Evolutionary conservation across 192 early-diverging fungal species (phyloP), one percentile per base, ranked within the genome.

Genomic region (Funneliformis mosseae): DNA sequence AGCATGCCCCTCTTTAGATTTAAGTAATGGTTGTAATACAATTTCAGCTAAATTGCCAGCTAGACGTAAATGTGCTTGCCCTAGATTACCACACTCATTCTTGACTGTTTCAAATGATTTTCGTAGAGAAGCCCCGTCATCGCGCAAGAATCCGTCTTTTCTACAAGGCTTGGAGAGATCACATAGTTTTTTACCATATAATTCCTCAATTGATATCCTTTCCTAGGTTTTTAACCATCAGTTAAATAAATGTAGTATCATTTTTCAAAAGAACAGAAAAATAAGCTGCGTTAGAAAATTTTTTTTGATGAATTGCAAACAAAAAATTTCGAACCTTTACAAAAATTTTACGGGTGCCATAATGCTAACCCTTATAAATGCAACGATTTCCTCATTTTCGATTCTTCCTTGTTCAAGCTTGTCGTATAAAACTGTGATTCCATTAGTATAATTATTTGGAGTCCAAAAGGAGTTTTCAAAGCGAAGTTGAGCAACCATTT

Each of bases 361-460:
- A 83, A 50, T 89, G 14, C 88, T 83, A 38, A 89, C 89, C 55
- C 82, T 83, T 38, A 90, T 72, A 77, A 88, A 90, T 14, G 66
- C 72, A 43, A 90, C 75, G 46, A 90, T 82, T 80, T 90, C 89
- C 23, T 90, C 88, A 80, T 90, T 89, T 70, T 90, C 89, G 5
- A 84, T 67, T 21, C 80, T 88, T 28, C 88, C 85, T 66, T 90
- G 89, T 38, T 84, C 83, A 5, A 89, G 61, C 66, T 90, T 90
- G 27, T 83, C 80, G 84, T 90, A 88, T 21, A 90, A 82, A 8
- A 88, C 80, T 28, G 84, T 74, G 21, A 86, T 68, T 5, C 89
- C 89, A 3, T 76, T 80, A 46, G 81, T 72, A 76, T 88, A 90
- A 77, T 91, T 60, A 62, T 23, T 12, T 62, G 46, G 27, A 21